Conservation (phyloP, 1,139 yeast species). For the Saccharomyces hybrid region DNA sequence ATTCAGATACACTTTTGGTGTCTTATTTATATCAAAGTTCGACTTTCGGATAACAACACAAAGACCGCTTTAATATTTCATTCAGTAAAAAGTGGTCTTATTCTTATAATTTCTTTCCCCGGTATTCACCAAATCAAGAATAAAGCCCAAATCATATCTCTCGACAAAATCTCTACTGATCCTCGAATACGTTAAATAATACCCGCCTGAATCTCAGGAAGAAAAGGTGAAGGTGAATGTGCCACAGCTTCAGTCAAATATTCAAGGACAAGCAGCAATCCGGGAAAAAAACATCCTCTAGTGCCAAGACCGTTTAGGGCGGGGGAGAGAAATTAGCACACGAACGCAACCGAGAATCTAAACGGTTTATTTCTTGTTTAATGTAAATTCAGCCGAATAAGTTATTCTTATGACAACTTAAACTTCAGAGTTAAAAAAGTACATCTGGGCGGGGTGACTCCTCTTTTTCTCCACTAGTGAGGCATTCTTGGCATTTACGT, state of each 20-base stretch:
- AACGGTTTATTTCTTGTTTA: background rate
- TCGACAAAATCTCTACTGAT: background rate
- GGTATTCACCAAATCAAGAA: background rate
- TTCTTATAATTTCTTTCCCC: background rate
- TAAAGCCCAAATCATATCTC: background rate
- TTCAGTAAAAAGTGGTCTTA: background rate
- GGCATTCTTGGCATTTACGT: background rate
- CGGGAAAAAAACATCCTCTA: background rate
- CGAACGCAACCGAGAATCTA: too few species aligned
- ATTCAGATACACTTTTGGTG: background rate
- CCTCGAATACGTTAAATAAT: background rate
- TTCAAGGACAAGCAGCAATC: background rate
- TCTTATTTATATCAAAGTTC: background rate
- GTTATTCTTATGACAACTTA: background rate
- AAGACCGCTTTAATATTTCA: background rate
- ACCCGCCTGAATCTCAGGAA: background rate
- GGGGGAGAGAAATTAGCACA: too few species aligned
- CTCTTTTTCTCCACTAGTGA: background rate
- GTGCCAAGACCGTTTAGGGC: background rate
- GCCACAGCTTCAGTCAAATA: background rate
- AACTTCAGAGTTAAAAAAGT: background rate
- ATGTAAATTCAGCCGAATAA: background rate
- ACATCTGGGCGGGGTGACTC: background rate
- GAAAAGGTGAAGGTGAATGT: background rate
- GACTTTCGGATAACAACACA: background rate